Evolutionary conservation across 176 grass and related monocot genomes (phyloP).

Genomic region (Cenchrus fungigraminus): DNA sequence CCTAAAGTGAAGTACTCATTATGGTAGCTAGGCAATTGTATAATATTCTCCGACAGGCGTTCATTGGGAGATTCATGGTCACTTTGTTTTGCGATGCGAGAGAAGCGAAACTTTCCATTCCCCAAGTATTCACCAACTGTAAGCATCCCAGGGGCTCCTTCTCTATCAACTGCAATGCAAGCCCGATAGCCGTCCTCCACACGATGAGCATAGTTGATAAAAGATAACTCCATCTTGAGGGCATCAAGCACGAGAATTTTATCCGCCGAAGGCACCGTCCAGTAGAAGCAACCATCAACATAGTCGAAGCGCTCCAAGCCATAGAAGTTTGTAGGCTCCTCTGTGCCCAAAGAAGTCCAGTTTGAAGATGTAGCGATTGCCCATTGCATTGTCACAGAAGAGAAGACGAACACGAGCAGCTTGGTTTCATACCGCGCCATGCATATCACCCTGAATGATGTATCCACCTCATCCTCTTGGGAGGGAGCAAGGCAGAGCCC

Average conservation of each 20-base stretch:
- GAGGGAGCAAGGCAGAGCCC: background rate
- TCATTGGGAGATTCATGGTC: background rate
- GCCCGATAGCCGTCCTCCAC: background rate
- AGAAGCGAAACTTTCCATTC: background rate
- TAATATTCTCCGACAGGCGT: background rate
- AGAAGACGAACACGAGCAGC: background rate
- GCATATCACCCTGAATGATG: conserved; percentile 6
- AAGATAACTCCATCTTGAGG: background rate
- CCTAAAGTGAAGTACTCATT: background rate
- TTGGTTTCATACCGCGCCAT: background rate
- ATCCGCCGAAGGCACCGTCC: background rate
- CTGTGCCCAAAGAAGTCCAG: background rate
- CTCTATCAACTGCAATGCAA: background rate
- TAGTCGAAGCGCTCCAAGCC: background rate
- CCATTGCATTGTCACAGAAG: background rate
- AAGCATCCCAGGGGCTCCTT: background rate
- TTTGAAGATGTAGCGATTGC: background rate
- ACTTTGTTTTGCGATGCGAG: background rate
- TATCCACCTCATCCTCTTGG: background rate
- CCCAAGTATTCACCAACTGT: background rate
- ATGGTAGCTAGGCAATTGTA: background rate
- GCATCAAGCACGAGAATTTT: background rate
- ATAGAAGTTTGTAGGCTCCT: background rate
- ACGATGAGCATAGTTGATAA: background rate
- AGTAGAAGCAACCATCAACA: background rate